Evolutionary conservation across 768 basidiomycete species (phyloP), one percentile per base, ranked within the genome.

Genomic region (Postia placenta): DNA sequence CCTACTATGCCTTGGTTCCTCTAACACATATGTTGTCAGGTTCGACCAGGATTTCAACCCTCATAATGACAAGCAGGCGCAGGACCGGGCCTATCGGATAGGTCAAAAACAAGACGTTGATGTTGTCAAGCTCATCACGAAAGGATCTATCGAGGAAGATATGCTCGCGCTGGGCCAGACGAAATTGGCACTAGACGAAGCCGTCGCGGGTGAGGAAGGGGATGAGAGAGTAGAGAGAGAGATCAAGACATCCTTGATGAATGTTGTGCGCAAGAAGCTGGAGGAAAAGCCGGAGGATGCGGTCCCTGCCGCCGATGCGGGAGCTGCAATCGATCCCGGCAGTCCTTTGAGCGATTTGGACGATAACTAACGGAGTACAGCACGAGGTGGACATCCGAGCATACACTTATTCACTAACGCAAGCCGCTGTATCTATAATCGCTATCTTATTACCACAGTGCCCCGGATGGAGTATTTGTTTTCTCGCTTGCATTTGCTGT

Each of bases 21-120:
- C n/a, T n/a, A n/a, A n/a, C n/a, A n/a, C n/a, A 37, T 56, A 40
- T 45, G 64, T 50, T 24, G 12, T 36, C 50, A 88, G 86, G 81
- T 96, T 93, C 62, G 95, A 99, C 63, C 93, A 95, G 62, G 95
- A 98, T 64, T 99, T 97, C 69, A 98, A 98, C 64, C 90, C 90
- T 3, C 90, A 92, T 69, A 99, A 99, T 64, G 96, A 98, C 67
- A 82, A 87, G 52, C 96, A 99, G 69, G 96, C 96, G 0, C 92
- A 95, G 51, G 96, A 99, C 66, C 83, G 96, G 27, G 93, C 93
- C 22, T 98, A 97, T 67, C 87, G 96, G 23, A 96, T 99, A 55
- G 95, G 92, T 20, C 93, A 96, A 66, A 92, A 89, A 63, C 81
- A 85, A 44, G 85, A 95, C 55, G 95, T 98, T 9, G 92, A 95